Conservation (phyloP, 768 basidiomycete species). For the Leccinum pellstonianum region DNA sequence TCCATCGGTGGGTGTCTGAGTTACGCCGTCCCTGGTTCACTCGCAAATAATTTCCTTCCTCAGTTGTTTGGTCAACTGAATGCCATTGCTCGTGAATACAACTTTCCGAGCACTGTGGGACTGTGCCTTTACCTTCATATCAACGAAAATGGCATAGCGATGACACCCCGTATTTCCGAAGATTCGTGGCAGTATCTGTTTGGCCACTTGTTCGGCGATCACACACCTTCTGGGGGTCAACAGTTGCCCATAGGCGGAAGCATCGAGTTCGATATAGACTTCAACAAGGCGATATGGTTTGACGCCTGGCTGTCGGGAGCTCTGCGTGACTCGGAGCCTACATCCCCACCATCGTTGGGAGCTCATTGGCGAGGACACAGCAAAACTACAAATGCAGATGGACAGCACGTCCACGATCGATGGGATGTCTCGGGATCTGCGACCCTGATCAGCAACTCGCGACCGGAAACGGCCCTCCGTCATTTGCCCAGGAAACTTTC, state of each 20-base stretch:
- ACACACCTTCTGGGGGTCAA: slow-evolving; percentile 30
- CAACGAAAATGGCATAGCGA: slow-evolving; percentile 50
- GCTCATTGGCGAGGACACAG: slow-evolving; percentile 52
- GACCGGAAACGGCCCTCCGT: slow-evolving; percentile 37
- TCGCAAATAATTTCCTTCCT: neutral
- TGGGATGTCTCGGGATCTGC: slow-evolving; percentile 28
- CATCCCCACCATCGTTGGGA: slow-evolving; percentile 37
- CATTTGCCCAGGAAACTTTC: slow-evolving; percentile 68
- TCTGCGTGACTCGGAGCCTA: slow-evolving; percentile 44
- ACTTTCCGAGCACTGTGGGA: slow-evolving; percentile 73
- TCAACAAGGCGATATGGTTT: slow-evolving; percentile 75
- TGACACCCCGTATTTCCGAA: slow-evolving; percentile 73
- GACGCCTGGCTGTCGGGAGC: slow-evolving; percentile 63
- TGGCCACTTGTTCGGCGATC: slow-evolving; percentile 54
- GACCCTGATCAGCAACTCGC: slow-evolving; percentile 14
- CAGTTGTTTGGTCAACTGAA: slow-evolving; percentile 76
- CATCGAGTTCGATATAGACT: slow-evolving; percentile 87
- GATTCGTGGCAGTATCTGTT: slow-evolving; percentile 76
- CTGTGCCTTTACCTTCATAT: slow-evolving; percentile 78
- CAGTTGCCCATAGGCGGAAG: slow-evolving; percentile 68
- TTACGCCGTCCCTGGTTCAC: neutral
- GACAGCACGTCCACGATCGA: slow-evolving; percentile 38
- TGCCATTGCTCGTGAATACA: slow-evolving; percentile 80
- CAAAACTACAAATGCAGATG: slow-evolving; percentile 44
- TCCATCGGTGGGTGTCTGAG: slow-evolving; percentile 51